Conservation (phyloP, 2,329 filamentous ascomycete species). For the Xylariomycetidae sp. region DNA sequence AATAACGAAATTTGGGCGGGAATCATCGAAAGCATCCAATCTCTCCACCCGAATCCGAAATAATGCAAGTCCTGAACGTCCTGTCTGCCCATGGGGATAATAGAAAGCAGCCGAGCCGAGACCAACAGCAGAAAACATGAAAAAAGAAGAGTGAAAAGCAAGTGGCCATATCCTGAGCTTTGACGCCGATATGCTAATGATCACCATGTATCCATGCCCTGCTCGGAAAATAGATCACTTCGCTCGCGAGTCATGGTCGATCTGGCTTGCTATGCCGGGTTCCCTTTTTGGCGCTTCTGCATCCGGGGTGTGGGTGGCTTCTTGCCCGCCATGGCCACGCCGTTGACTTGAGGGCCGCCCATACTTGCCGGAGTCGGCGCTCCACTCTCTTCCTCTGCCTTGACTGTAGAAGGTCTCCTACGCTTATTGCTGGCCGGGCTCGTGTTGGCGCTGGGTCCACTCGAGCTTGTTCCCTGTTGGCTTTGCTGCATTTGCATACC, state of each 20-base stretch:
- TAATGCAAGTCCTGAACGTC: conserved; percentile 18
- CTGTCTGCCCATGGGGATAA: conserved; percentile 8
- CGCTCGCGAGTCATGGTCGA: neutral
- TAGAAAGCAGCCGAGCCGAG: conserved; percentile 14
- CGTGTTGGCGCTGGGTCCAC: conserved; percentile 62
- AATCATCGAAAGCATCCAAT: conserved; percentile 1
- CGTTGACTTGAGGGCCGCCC: conserved; percentile 43
- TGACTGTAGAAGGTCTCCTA: conserved; percentile 50
- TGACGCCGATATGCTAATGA: conserved; percentile 21
- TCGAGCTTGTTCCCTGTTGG: conserved; percentile 61
- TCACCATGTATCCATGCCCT: conserved; percentile 2
- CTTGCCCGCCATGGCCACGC: conserved; percentile 37
- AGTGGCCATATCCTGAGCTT: conserved; percentile 21
- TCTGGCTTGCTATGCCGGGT: conserved; percentile 23
- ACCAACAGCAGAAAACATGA: conserved; percentile 13
- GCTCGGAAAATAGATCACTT: conserved; percentile 4
- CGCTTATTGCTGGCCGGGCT: conserved; percentile 57
- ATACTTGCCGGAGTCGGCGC: conserved; percentile 42
- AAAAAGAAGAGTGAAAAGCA: conserved; percentile 12
- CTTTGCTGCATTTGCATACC: conserved; percentile 62
- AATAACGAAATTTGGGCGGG: neutral
- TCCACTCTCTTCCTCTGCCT: conserved; percentile 48
- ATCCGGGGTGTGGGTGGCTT: conserved; percentile 54
- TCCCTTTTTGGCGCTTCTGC: conserved; percentile 47
- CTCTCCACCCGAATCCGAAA: conserved; percentile 4